Percentiles rank a stretch among this genome's conserved stretches.
Conservation (phyloP, 1,284 basidiomycete species). For the Porodaedalea pini region DNA sequence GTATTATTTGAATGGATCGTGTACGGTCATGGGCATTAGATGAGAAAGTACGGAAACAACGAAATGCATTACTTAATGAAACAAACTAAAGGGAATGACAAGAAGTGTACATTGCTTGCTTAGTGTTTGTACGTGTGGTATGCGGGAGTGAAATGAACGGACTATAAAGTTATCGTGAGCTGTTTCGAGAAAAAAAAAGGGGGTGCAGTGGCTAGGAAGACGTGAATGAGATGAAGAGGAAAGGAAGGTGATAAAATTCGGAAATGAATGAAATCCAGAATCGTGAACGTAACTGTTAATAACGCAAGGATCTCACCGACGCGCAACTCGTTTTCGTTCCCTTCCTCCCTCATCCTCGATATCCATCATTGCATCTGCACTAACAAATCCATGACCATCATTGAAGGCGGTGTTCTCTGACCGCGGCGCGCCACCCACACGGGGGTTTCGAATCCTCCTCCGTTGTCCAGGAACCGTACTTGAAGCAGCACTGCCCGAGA, state of each 20-base stretch:
- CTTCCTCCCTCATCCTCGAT: constrained; percentile 15
- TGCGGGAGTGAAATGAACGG: too few relatives aligned
- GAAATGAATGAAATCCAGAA: neutral
- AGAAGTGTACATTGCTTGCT: too few relatives aligned
- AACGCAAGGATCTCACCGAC: constrained; percentile 8
- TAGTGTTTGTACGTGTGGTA: too few relatives aligned
- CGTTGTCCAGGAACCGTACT: neutral
- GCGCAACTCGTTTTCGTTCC: constrained; percentile 10
- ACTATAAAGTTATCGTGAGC: too few relatives aligned
- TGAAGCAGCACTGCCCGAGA: neutral
- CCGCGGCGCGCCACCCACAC: neutral
- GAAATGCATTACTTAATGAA: too few relatives aligned
- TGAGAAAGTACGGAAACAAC: too few relatives aligned
- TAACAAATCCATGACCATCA: neutral
- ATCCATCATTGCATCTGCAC: constrained; percentile 13
- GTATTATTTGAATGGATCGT: too few relatives aligned
- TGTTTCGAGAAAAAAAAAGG: too few relatives aligned
- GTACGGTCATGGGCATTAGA: too few relatives aligned
- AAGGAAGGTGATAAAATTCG: neutral
- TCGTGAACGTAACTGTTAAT: neutral
- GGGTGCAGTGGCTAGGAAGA: too few relatives aligned
- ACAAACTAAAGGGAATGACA: too few relatives aligned
- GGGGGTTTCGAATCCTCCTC: neutral
- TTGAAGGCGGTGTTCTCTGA: neutral
- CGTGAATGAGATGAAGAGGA: neutral